Percentiles rank a stretch among this genome's conserved stretches.
phyloP scores from a whole-genome alignment of 768 basidiomycete species.

The Rhodotorula toruloides region DNA sequence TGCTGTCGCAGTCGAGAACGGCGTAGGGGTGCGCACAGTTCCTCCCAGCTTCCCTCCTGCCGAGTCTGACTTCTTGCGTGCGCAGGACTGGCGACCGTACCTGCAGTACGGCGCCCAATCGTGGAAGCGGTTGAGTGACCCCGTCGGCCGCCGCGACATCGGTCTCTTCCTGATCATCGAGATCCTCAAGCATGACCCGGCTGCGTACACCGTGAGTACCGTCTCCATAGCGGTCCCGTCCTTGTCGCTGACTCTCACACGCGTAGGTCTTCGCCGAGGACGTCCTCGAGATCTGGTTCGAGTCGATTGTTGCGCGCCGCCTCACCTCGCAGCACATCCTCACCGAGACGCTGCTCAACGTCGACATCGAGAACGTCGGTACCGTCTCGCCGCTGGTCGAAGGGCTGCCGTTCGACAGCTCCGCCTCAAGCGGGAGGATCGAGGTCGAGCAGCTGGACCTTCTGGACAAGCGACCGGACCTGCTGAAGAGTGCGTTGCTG shows the following conservation, averaged over 20 bases:
- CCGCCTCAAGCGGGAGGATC: neutral
- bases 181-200: slow-evolving; percentile 31
- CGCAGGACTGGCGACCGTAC: slow-evolving; percentile 61
- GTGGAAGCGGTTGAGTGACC: slow-evolving; percentile 57
- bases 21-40: slow-evolving; percentile 48
- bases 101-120: slow-evolving; percentile 55
- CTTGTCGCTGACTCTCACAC: neutral
- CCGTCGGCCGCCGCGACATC: slow-evolving; percentile 56
- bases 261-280: slow-evolving; percentile 35
- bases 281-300: slow-evolving; percentile 40
- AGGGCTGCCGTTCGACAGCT: slow-evolving; percentile 2
- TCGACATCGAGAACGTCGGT: slow-evolving; percentile 1
- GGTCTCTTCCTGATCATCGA: slow-evolving; percentile 56
- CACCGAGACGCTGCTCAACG: slow-evolving; percentile 27
- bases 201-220: slow-evolving; percentile 21
- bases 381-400: slow-evolving; percentile 12
- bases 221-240: accelerated
- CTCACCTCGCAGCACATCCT: slow-evolving; percentile 39
- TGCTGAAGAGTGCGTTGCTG: slow-evolving; percentile 30
- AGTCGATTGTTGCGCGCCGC: slow-evolving; percentile 35
- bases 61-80: neutral
- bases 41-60: neutral
- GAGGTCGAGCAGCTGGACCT: slow-evolving; percentile 30
- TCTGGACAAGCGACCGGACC: slow-evolving; percentile 13
- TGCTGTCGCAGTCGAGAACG: slow-evolving; percentile 57